Evolutionary conservation across 1,139 yeast species (phyloP), one percentile per base, ranked within the genome.

Genomic region (Sugiyamaella paludigena): DNA sequence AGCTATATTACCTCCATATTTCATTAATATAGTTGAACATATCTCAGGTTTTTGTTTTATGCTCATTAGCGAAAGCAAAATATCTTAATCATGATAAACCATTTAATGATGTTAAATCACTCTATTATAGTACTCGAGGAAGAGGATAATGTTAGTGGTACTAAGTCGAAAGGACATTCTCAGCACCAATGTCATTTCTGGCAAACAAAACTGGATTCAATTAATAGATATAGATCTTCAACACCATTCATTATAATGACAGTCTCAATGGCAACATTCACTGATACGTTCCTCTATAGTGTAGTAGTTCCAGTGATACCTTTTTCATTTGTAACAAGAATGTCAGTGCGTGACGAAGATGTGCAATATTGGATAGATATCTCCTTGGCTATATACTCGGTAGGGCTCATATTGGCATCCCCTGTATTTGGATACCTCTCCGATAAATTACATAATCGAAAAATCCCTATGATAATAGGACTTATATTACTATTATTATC

Each of bases 241-340:
- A 13, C 33, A 1, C 12, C 16, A 24, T 32, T 40, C 30, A 32
- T 36, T 8, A 40, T 40, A 24, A 7, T 40, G 24, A 61, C 70
- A 1, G 57, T 68, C 31, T 54, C 65, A 2, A 42, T 66, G 40
- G 69, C 71, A 1, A 58, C 63, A 7, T 68, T 68, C 52, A 62
- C 69, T 3, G 71, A 68, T 48, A 55, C 63, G 2, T 66, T 67
- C 41, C 55, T 67, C 26, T 68, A 68, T 49, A 58, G 67, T 31
- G 52, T 66, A 15, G 58, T 69, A 26, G 61, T 68, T 7, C 73
- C 73, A 1, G 63, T 69, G 5, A 54, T 67, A 9, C 73, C 73
- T 9, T 68, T 58, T 52, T 67, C 68, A 11, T 59, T 69, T 19
- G 55, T 47, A n/a, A 26, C 50, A 4, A 60, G 64, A 8, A 59